A percentile compares a stretch with the other conserved stretches of the same genome.
Conservation (phyloP, 148 eudicot species). For the Rhododendron mucronatum region DNA sequence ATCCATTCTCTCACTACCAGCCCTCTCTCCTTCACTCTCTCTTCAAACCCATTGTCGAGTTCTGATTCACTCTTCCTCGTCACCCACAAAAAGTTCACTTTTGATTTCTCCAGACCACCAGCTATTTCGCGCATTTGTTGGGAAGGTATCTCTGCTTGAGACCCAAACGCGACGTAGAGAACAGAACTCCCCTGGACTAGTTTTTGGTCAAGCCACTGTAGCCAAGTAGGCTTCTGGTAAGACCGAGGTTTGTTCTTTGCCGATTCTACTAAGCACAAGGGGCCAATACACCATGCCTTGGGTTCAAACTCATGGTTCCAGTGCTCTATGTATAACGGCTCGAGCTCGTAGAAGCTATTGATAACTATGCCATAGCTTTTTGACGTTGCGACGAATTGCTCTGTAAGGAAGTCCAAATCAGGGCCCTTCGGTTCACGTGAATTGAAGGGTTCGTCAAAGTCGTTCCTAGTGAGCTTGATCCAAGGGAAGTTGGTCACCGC, state of each 20-base stretch:
- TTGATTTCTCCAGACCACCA: constrained; percentile 45
- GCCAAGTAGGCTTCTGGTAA: constrained; percentile 31
- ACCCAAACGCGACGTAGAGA: constrained; percentile 22
- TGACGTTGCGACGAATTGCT: constrained; percentile 12
- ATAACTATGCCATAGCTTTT: constrained; percentile 42
- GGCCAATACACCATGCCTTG: constrained; percentile 58
- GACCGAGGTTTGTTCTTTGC: background rate
- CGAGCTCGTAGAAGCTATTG: constrained; percentile 63
- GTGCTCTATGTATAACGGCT: constrained; percentile 33
- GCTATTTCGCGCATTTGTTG: constrained; percentile 48
- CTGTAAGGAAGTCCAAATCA: constrained; percentile 22
- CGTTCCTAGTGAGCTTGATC: constrained; percentile 46
- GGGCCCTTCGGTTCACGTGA: constrained; percentile 27
- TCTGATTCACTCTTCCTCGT: constrained; percentile 27
- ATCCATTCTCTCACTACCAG: constrained; percentile 67
- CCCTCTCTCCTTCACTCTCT: constrained; percentile 45
- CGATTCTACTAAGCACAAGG: constrained; percentile 40
- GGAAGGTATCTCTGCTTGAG: constrained; percentile 52
- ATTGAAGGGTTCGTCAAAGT: constrained; percentile 29
- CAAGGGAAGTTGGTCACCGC: constrained; percentile 42
- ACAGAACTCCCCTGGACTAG: constrained; percentile 14
- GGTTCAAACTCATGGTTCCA: constrained; percentile 19
- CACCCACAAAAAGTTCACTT: constrained; percentile 60
- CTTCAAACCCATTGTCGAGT: constrained; percentile 35
- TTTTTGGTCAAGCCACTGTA: constrained; percentile 52